These are phyloP conservation scores for Parasitella parasitica DNA, from an alignment of 371 early-diverging fungal genomes.

Conservation along the genomic window DNA sequence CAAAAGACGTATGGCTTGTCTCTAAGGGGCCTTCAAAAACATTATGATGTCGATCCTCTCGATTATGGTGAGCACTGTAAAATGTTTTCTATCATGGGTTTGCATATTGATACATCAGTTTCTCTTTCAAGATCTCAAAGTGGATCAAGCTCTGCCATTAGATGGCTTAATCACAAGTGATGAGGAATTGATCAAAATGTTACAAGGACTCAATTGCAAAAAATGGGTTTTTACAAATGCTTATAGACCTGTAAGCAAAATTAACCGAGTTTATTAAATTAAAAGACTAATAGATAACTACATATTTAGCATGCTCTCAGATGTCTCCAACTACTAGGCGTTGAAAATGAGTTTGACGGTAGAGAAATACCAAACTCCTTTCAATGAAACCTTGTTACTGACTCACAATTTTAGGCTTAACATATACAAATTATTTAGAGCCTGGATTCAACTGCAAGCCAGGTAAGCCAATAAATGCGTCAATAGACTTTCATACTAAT, in stretches of 20 bases:
- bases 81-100: background rate
- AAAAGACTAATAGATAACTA: background rate
- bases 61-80: conserved; percentile 48
- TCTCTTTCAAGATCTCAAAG: conserved; percentile 31
- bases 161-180: conserved; percentile 66
- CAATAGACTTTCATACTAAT: background rate
- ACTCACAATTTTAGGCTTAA: background rate
- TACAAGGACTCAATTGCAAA: conserved; percentile 50
- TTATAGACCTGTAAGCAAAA: conserved; percentile 53
- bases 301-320: conserved; percentile 66
- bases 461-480: conserved; percentile 29
- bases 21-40: conserved; percentile 71
- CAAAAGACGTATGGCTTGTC: conserved; percentile 75
- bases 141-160: conserved; percentile 74
- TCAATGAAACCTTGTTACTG: background rate
- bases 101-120: background rate
- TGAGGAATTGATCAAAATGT: conserved; percentile 63
- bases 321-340: conserved; percentile 62
- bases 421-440: conserved; percentile 32
- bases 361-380: background rate
- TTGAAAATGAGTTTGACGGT: conserved; percentile 79
- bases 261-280: background rate
- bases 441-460: conserved; percentile 82
- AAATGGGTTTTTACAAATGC: conserved; percentile 91
- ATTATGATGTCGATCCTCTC: conserved; percentile 67